Base-by-base conservation (phyloP, 345 rosid genomes). In the Balakata baccata region DNA sequence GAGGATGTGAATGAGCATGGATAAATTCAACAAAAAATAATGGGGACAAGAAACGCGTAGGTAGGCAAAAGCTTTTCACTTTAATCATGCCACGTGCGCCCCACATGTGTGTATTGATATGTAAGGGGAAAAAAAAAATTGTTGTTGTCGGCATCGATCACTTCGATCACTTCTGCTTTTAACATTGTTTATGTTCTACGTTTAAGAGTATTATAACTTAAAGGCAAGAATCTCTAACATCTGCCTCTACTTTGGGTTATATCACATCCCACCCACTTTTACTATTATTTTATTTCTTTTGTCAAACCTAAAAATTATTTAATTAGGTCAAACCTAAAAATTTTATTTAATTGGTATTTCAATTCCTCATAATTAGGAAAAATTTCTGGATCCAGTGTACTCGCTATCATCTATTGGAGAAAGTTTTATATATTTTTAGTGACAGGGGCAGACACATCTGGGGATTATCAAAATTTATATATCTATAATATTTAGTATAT, bases 181-280 rank as follows among this genome's bases (percentile, higher is more conserved):
- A 54, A 54, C 59, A 54, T 54, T 54, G 58, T 53, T 53, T 53
- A 53, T 53, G 58, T 53, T 53, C 22, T 53, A 53, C 58, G 58
- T 23, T 53, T n/a, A n/a, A n/a, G n/a, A n/a, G n/a, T n/a, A n/a
- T n/a, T n/a, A 53, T 53, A n/a, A 17, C 23, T 18, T 8, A n/a
- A 53, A 53, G 18, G 58, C 58, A 41, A 53, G 58, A 53, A 53
- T 53, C 58, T 53, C 58, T 18, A 54, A 54, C 23, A 54, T 54
- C 56, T 51, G 54, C 34, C 54, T 20, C 58, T 53, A 18, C 58
- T 20, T 20, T 17, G 22, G n/a, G 4, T 43, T 43, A 17, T 5
- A 53, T 53, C 25, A 54, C 25, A 54, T 54, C 23, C 23, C 59
- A 3, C 23, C 6, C 10, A 7, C 47, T 10, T 4, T 18, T 54